These are phyloP conservation scores for Paramarasmius palmivorus DNA, from an alignment of 1,284 basidiomycete genomes.

Conservation along the genomic window DNA sequence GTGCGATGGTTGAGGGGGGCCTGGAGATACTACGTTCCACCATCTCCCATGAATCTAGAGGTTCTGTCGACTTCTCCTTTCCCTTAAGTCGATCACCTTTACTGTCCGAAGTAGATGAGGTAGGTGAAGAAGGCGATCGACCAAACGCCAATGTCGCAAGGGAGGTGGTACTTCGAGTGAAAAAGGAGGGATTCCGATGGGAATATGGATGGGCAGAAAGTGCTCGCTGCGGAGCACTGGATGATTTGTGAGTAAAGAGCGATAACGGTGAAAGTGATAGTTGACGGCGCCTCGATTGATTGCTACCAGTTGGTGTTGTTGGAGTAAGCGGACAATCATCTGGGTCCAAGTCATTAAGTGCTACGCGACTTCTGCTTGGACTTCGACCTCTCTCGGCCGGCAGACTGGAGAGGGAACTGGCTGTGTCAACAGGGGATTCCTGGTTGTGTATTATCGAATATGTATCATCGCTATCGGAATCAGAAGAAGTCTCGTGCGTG, in stretches of 20 bases:
- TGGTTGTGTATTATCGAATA: constrained; percentile 23
- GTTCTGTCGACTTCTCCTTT: constrained; percentile 21
- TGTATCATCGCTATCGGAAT: constrained; percentile 29
- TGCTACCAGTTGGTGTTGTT: constrained; percentile 13
- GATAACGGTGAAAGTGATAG: constrained; percentile 43
- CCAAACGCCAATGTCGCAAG: constrained; percentile 16
- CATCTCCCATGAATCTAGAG: not conserved
- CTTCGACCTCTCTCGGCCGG: constrained; percentile 20
- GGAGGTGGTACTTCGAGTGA: constrained; percentile 41
- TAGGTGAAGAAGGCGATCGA: not conserved
- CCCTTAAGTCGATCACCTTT: not conserved
- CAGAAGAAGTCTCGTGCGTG: constrained; percentile 18
- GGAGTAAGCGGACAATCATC: not conserved
- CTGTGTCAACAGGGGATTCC: constrained; percentile 32
- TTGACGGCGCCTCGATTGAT: constrained; percentile 32
- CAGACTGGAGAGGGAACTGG: constrained; percentile 18
- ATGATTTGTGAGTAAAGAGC: constrained; percentile 37
- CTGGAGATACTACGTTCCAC: not conserved
- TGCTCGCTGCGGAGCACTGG: constrained; percentile 30
- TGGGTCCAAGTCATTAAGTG: constrained; percentile 20
- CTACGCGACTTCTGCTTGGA: constrained; percentile 16
- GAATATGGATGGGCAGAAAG: constrained; percentile 40
- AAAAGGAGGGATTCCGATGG: constrained; percentile 25
- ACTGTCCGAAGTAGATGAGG: not conserved
- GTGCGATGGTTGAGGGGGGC: no score